phyloP scores from a whole-genome alignment of 2,329 filamentous ascomycete species.

The Albophoma yamanashiensis region DNA sequence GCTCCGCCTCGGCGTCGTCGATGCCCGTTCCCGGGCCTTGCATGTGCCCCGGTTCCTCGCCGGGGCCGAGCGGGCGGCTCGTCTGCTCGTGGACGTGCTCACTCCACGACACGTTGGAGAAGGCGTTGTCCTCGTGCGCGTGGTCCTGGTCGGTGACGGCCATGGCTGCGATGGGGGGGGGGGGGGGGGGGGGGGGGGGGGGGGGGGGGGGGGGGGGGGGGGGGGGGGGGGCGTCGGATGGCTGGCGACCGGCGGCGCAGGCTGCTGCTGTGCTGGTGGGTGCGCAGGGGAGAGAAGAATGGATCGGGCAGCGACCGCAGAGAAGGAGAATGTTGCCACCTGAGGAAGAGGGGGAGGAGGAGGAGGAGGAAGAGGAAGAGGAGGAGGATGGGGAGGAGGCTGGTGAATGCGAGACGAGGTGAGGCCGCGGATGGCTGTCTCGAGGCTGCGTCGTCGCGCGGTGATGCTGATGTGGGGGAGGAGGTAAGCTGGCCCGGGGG shows the following conservation, averaged over 20 bases:
- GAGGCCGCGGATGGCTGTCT: neutral
- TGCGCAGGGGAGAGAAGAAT: neutral
- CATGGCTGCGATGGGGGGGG: constrained; percentile 9
- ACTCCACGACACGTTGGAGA: constrained; percentile 74
- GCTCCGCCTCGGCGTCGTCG: constrained; percentile 47
- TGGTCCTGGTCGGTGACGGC: constrained; percentile 43
- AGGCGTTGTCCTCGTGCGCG: constrained; percentile 53
- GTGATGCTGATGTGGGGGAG: constrained; percentile 2
- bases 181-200: no score
- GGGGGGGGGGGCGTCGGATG: neutral
- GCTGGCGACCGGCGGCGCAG: neutral
- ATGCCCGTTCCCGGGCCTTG: constrained; percentile 35
- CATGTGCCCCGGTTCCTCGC: constrained; percentile 18
- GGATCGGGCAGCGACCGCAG: neutral
- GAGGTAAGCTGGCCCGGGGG: neutral
- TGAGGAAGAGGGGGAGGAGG: neutral
- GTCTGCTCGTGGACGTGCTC: constrained; percentile 38
- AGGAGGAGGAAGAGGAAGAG: no score
- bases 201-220: no score
- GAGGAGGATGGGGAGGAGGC: neutral
- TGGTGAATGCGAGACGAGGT: neutral
- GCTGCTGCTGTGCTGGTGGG: neutral
- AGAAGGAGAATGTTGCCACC: neutral
- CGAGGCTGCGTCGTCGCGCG: neutral
- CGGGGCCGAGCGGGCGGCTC: constrained; percentile 6